Evolutionary conservation across 192 early-diverging fungal species (phyloP), one percentile per base, ranked within the genome.

Genomic region (Backusella morwellensis): DNA sequence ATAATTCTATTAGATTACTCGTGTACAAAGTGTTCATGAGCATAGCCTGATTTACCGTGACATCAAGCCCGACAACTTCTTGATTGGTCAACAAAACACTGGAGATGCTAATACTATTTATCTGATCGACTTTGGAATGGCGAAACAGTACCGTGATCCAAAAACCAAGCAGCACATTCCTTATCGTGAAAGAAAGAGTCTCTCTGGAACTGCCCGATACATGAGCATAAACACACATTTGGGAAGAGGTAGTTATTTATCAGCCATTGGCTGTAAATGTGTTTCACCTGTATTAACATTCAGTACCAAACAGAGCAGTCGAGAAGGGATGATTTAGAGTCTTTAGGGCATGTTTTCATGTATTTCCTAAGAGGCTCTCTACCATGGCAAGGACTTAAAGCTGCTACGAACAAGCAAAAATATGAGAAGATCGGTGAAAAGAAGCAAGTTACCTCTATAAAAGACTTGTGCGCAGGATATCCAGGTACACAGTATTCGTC

Each of bases 371-470:
- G 96, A 72, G 96, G 97, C 11, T 90, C 89, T 23, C 84, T 99
- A 42, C 97, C 97, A n/a, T 99, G 97, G 97, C 97, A 99, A 86
- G 97, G 97, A 9, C 84, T 99, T 26, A 98, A 98, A 86, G 97
- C 97, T 14, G 94, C 92, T 21, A 97, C 95, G 72, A 99, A 99
- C 89, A 97, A 97, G 81, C 97, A 99, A 91, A 99, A 99, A 80
- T 99, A 99, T 84, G 97, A 99, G 83, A 96, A 97, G 81, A 99
- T 99, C 85, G 97, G 97, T 35, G 97, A 99, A 82, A 96, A 96
- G 89, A 99, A 99, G 84, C 97, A 97, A 79, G 88, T 90, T 26
- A 95, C 95, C 3, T 84, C 88, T 19, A 90, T 98, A 82, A 91
- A 93, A 76, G 97, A 98, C 74, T 88, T 99, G n/a, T 96, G 95